Percentiles rank a stretch among this genome's conserved stretches.
Conservation (phyloP, 2,329 filamentous ascomycete species). For the Aspergillus sp. region DNA sequence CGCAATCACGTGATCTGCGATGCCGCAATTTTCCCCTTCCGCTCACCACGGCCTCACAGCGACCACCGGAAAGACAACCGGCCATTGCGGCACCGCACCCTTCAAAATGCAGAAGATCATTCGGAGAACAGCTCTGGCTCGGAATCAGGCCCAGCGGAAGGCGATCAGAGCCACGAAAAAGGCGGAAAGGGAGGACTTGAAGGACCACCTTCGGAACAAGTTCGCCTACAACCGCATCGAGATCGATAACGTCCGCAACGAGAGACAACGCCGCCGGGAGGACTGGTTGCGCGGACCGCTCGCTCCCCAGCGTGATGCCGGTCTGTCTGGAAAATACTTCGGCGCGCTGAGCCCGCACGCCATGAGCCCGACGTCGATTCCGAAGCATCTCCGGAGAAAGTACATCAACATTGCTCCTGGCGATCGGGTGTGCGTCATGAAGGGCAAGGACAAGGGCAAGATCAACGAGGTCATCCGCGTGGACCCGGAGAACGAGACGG, state of each 20-base stretch:
- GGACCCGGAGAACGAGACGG: constrained; percentile 52
- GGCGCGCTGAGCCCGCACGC: constrained; percentile 51
- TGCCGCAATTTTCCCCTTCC: constrained; percentile 23
- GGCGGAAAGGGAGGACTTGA: constrained; percentile 38
- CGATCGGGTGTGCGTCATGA: constrained; percentile 79
- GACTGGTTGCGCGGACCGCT: constrained; percentile 77
- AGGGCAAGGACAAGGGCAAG: constrained; percentile 76
- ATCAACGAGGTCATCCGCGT: constrained; percentile 70
- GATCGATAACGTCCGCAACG: constrained; percentile 42
- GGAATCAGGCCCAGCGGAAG: constrained; percentile 57
- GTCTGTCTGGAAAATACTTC: constrained; percentile 55
- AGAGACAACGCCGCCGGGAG: constrained; percentile 62
- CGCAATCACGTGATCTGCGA: constrained; percentile 14
- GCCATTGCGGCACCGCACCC: constrained; percentile 30
- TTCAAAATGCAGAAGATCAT: constrained; percentile 67
- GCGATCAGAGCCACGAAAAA: constrained; percentile 43
- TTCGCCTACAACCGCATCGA: constrained; percentile 32
- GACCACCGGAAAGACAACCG: constrained; percentile 12
- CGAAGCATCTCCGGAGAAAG: constrained; percentile 37
- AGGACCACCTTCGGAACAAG: constrained; percentile 24
- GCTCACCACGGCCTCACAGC: not conserved
- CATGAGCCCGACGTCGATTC: constrained; percentile 38
- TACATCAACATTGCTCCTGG: constrained; percentile 63
- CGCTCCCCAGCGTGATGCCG: constrained; percentile 72
- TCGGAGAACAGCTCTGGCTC: constrained; percentile 63